Evolutionary conservation across 1,284 basidiomycete genomes (phyloP).

Genomic region (Vanrija sp.): DNA sequence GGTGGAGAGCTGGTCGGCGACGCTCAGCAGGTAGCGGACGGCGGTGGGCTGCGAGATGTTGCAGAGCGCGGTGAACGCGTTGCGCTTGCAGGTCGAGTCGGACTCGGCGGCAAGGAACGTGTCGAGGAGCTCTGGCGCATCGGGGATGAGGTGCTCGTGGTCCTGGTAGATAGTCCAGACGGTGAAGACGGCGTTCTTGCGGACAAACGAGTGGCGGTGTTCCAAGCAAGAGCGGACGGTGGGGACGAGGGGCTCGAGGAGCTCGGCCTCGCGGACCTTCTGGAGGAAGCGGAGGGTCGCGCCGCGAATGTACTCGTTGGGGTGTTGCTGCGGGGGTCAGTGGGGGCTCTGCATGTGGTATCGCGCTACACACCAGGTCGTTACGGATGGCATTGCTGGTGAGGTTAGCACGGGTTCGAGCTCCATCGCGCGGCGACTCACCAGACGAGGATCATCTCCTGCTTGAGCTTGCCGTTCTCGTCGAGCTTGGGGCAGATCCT

Average conservation of each 20-base stretch:
- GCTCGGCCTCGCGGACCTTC: constrained; percentile 90
- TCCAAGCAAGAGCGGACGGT: constrained; percentile 91
- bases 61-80: constrained; percentile 92
- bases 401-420: not conserved
- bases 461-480: constrained; percentile 94
- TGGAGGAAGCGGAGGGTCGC: constrained; percentile 94
- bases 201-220: constrained; percentile 96
- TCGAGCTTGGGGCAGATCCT: constrained; percentile 94
- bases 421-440: constrained; percentile 52
- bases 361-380: constrained; percentile 67
- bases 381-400: constrained; percentile 91
- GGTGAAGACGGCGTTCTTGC: constrained; percentile 98
- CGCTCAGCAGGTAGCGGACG: constrained; percentile 81
- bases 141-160: constrained; percentile 91
- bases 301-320: constrained; percentile 98
- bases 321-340: constrained; percentile 71
- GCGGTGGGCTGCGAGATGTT: constrained; percentile 85
- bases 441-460: constrained; percentile 99
- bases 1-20: constrained; percentile 76
- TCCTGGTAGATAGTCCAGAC: constrained; percentile 90
- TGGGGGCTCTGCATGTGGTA: not conserved
- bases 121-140: constrained; percentile 93
- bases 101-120: constrained; percentile 97
- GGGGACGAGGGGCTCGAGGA: constrained; percentile 93
- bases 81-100: constrained; percentile 94